phyloP scores from a whole-genome alignment of 176 grass and related monocot species.

The Ensete ventricosum region DNA sequence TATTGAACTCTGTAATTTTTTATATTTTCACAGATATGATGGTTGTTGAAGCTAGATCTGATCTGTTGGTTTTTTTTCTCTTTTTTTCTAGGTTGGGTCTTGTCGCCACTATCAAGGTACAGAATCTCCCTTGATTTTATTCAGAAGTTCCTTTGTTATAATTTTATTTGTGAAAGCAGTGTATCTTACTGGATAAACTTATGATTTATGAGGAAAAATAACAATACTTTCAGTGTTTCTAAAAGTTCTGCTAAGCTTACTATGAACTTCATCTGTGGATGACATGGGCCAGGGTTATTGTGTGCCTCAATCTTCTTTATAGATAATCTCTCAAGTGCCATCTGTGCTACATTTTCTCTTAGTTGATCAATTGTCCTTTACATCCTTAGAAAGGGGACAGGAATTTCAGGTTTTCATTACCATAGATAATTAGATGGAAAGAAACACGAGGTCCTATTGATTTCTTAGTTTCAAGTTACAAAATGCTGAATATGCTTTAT shows the following conservation, averaged over 20 bases:
- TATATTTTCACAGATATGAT: not conserved
- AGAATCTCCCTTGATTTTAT: not conserved
- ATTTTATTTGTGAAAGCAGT: not conserved
- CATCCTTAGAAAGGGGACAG: not conserved
- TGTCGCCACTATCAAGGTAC: constrained; percentile 19
- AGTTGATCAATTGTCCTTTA: not conserved
- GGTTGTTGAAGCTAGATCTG: not conserved
- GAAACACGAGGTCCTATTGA: not conserved
- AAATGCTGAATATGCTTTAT: not conserved
- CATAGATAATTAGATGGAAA: not conserved
- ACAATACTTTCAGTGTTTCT: not conserved
- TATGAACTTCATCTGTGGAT: not conserved
- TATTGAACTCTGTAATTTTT: too few relatives aligned
- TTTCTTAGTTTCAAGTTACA: not conserved
- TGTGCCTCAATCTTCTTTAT: not conserved
- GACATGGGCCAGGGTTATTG: not conserved
- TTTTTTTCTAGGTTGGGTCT: constrained; percentile 11
- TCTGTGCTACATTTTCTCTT: not conserved
- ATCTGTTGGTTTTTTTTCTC: not conserved
- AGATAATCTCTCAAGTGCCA: not conserved
- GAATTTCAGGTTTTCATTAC: not conserved
- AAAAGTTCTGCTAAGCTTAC: not conserved
- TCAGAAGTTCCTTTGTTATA: not conserved
- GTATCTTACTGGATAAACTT: not conserved
- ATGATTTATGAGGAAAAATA: not conserved